phyloP scores from a whole-genome alignment of 2,329 filamentous ascomycete genomes.

The Fusarium domesticum region DNA sequence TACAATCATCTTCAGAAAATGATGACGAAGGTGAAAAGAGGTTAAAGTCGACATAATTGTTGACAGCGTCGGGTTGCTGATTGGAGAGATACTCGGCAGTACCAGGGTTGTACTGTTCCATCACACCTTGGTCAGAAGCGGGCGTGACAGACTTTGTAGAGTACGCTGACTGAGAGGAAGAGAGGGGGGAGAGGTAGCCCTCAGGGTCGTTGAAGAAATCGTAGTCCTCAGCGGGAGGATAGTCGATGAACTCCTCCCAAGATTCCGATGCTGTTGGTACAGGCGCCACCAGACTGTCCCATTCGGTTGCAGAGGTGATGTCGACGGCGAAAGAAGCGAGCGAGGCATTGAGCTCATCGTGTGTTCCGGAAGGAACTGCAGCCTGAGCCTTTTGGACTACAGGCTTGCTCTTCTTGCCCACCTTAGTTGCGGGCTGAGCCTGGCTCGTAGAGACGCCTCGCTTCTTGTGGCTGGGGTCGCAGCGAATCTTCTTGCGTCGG shows the following conservation, averaged over 20 bases:
- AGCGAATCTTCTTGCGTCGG: slow-evolving; percentile 61
- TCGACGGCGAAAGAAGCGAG: slow-evolving; percentile 15
- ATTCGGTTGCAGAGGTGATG: slow-evolving; percentile 20
- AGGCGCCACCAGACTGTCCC: slow-evolving; percentile 19
- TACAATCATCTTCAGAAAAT: slow-evolving; percentile 49
- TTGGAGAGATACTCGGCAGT: slow-evolving; percentile 23
- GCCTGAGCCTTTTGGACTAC: slow-evolving; percentile 13
- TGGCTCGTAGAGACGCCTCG: slow-evolving; percentile 34
- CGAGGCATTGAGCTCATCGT: slow-evolving; percentile 11
- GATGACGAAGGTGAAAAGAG: slow-evolving; percentile 51
- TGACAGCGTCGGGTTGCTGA: slow-evolving; percentile 20
- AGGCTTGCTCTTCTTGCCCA: slow-evolving; percentile 42
- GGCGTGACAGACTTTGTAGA: slow-evolving; percentile 30
- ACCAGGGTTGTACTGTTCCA: slow-evolving; percentile 4
- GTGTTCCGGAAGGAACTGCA: slow-evolving; percentile 5
- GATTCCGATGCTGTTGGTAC: slow-evolving; percentile 26
- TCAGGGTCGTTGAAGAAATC: slow-evolving; percentile 47
- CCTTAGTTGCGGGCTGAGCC: slow-evolving; percentile 34
- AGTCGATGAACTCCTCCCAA: slow-evolving; percentile 49
- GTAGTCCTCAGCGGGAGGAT: slow-evolving; percentile 39
- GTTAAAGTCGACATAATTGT: slow-evolving; percentile 54
- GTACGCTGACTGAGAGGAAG: slow-evolving; percentile 30
- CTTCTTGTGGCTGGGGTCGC: slow-evolving; percentile 59
- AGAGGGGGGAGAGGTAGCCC: slow-evolving; percentile 38
- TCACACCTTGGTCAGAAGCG: slow-evolving; percentile 22